These are phyloP conservation scores for Metschnikowia borealis DNA, from an alignment of 805 yeast species.

Conservation along the genomic window DNA sequence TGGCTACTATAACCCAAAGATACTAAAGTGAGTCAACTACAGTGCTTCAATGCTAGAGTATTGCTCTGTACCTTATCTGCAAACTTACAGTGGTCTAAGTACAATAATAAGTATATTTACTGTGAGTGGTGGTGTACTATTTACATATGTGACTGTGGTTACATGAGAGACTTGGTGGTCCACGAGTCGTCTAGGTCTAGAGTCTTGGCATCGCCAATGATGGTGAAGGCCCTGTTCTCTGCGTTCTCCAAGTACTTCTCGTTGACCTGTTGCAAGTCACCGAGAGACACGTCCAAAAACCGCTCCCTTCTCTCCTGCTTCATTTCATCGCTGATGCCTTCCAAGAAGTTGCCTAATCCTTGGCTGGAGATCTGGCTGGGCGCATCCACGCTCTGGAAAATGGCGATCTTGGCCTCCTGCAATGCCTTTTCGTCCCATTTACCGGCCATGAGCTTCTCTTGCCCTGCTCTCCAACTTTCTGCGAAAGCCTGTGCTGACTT, in stretches of 20 bases:
- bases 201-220: slow-evolving; percentile 42
- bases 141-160: background rate
- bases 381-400: slow-evolving; percentile 89
- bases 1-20: no score
- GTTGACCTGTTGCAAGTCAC: slow-evolving; percentile 63
- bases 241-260: slow-evolving; percentile 53
- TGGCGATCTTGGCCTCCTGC: slow-evolving; percentile 84
- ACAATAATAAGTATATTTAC: no score
- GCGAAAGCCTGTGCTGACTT: slow-evolving; percentile 61
- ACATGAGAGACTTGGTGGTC: slow-evolving; percentile 14
- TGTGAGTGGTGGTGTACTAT: background rate
- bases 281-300: slow-evolving; percentile 59
- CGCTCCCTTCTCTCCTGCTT: slow-evolving; percentile 75
- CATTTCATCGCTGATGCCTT: slow-evolving; percentile 73
- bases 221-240: slow-evolving; percentile 29
- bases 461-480: slow-evolving; percentile 39
- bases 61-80: no score
- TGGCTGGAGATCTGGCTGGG: slow-evolving; percentile 80
- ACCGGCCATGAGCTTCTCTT: slow-evolving; percentile 30
- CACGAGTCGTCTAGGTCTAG: slow-evolving; percentile 21
- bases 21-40: no score
- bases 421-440: slow-evolving; percentile 62
- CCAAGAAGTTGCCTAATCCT: slow-evolving; percentile 62
- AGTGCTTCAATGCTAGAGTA: no score
- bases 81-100: no score